Base-by-base conservation (phyloP, 192 early-diverging fungal genomes). In the Rhizophagus prolifer region DNA sequence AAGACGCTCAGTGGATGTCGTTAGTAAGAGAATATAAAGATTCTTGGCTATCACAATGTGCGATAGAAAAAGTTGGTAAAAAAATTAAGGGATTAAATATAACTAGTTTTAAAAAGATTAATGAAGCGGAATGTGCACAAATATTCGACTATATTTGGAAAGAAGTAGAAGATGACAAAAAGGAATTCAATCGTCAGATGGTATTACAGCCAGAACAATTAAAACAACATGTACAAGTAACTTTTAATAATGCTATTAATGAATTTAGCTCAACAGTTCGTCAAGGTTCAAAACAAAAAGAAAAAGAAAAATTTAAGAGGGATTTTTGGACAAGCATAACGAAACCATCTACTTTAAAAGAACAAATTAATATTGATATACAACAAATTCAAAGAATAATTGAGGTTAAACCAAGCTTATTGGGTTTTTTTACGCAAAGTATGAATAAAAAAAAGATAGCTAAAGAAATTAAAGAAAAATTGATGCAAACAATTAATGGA, bases 191-290 rank as follows among this genome's bases (percentile, higher is more conserved):
- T 28, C 8, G 19, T 21, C 16, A 68, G 9, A 68, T n/a, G 9
- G 10, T 68, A 9, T 14, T 4, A 1, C 23, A 36, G 1, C 3
- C 13, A 19, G 21, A 44, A n/a, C 14, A 36, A 0, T 26, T 36
- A 12, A 36, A 68, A 38, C 26, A 6, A 8, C 14, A 28, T 10
- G 19, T 68, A 6, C 19, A 16, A 36, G 21, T 3, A 34, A 34
- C 66, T 21, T 68, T 68, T n/a, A 68, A 68, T 68, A n/a, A 38
- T 36, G 38, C 66, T 19, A 12, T 68, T 21, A 4, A 68, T 10
- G 30, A 36, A 36, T 28, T n/a, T 36, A 16, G 26, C 10, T 28
- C 30, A 28, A 68, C 41, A 44, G 41, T n/a, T 13, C 14, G 26
- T 38, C 26, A 68, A 36, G 12, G 0, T 36, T 21, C 26, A 12